Conservation (phyloP, 208 protist genomes). For the Zelonia costaricensis region DNA sequence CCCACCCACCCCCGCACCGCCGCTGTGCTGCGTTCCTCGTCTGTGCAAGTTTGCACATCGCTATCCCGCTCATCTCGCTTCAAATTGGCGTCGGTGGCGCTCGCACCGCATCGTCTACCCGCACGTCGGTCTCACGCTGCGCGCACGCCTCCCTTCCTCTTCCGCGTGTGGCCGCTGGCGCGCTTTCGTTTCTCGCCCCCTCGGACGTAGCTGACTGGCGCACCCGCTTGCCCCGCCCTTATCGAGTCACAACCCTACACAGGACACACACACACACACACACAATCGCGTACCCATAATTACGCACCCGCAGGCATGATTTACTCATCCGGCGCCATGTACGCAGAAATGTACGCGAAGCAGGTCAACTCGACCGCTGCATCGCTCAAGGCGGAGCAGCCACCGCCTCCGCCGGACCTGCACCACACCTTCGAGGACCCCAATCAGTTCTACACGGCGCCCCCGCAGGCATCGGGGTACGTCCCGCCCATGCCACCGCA, state of each 20-base stretch:
- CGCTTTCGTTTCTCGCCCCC: too few species aligned
- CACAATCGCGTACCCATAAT: background rate
- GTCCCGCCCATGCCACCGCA: conserved; percentile 6
- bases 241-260: too few species aligned
- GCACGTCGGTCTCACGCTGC: too few species aligned
- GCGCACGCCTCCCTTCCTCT: too few species aligned
- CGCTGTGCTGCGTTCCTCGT: too few species aligned
- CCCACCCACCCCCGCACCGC: too few species aligned
- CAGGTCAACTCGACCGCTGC: conserved; percentile 3
- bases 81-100: too few species aligned
- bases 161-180: background rate
- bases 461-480: background rate
- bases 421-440: conserved; percentile 64
- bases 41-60: too few species aligned
- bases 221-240: background rate
- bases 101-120: too few species aligned
- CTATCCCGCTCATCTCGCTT: too few species aligned
- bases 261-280: background rate
- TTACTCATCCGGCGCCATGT: conserved; percentile 25
- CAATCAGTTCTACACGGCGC: conserved; percentile 14
- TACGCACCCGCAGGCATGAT: too few species aligned
- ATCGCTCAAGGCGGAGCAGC: conserved; percentile 15
- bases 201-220: background rate
- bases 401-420: conserved; percentile 24
- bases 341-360: conserved; percentile 26